A percentile compares a stretch with the other conserved stretches of the same genome.
Evolutionary conservation across 2,329 filamentous ascomycete species (phyloP).

Genomic region (Anthostomella pinea): DNA sequence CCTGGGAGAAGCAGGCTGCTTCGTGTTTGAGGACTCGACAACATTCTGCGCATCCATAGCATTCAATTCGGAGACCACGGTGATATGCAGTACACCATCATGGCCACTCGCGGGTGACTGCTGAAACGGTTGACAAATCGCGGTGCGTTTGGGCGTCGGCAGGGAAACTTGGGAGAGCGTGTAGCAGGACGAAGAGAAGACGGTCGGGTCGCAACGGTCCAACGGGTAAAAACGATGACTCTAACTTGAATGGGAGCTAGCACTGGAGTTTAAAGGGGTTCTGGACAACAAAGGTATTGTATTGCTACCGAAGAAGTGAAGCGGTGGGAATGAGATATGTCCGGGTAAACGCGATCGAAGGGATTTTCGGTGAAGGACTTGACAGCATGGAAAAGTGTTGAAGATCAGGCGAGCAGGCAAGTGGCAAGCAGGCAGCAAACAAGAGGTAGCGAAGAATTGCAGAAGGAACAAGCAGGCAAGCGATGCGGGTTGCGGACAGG

Average conservation of each 20-base stretch:
- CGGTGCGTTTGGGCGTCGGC: too few relatives aligned
- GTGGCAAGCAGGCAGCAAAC: neutral
- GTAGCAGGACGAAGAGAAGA: constrained; percentile 10
- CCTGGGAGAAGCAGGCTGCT: constrained; percentile 54
- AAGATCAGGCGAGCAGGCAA: neutral
- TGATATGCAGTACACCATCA: constrained; percentile 56
- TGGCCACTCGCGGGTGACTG: constrained; percentile 45
- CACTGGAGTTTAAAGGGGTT: neutral
- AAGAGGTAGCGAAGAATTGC: too few relatives aligned
- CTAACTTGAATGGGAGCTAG: constrained; percentile 1
- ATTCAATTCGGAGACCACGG: constrained; percentile 53
- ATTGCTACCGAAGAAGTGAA: neutral
- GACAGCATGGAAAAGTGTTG: neutral
- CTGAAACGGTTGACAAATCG: too few relatives aligned
- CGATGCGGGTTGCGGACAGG: neutral
- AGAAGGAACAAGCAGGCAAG: neutral
- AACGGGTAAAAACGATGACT: too few relatives aligned
- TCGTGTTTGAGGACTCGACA: constrained; percentile 60
- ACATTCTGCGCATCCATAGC: constrained; percentile 69
- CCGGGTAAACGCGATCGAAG: too few relatives aligned
- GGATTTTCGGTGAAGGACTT: neutral
- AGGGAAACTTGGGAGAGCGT: constrained; percentile 10
- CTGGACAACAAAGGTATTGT: neutral
- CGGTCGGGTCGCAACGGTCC: constrained; percentile 11
- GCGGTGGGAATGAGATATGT: neutral